These are phyloP conservation scores for Clonostachys solani DNA, from an alignment of 2,329 filamentous ascomycete genomes.

Conservation along the genomic window DNA sequence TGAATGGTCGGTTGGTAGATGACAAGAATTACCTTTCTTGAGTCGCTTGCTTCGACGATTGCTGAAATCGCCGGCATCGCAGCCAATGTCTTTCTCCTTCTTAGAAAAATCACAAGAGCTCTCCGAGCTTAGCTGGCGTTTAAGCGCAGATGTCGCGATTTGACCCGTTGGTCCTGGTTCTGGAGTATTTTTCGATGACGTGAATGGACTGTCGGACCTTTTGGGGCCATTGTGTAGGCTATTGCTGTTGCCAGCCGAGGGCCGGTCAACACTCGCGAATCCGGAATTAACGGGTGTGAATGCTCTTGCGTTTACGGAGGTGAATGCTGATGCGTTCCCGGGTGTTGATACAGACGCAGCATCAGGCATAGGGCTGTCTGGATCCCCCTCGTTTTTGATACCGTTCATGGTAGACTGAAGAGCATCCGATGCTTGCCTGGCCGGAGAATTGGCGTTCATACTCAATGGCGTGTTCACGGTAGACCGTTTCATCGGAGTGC, in stretches of 20 bases:
- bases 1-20: background rate
- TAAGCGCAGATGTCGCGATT: constrained; percentile 57
- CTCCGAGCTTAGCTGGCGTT: constrained; percentile 69
- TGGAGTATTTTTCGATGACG: constrained; percentile 60
- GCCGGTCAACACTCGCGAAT: constrained; percentile 64
- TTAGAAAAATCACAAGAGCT: constrained; percentile 39
- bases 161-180: constrained; percentile 55
- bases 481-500: constrained; percentile 66
- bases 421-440: constrained; percentile 49
- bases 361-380: constrained; percentile 44
- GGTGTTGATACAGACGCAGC: constrained; percentile 29
- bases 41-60: constrained; percentile 88
- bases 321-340: constrained; percentile 50
- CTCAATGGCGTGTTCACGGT: constrained; percentile 55
- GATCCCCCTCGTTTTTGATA: constrained; percentile 38
- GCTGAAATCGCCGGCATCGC: constrained; percentile 58
- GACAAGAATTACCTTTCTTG: constrained; percentile 59
- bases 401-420: constrained; percentile 44
- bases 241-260: constrained; percentile 42
- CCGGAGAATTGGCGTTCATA: constrained; percentile 62
- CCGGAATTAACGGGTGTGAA: constrained; percentile 72
- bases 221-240: constrained; percentile 29
- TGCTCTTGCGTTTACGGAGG: constrained; percentile 53
- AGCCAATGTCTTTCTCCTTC: constrained; percentile 42
- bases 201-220: constrained; percentile 55